Percentiles rank a stretch among this genome's conserved stretches.
Conservation (phyloP, 1,284 basidiomycete species). For the Marasmius sp. region DNA sequence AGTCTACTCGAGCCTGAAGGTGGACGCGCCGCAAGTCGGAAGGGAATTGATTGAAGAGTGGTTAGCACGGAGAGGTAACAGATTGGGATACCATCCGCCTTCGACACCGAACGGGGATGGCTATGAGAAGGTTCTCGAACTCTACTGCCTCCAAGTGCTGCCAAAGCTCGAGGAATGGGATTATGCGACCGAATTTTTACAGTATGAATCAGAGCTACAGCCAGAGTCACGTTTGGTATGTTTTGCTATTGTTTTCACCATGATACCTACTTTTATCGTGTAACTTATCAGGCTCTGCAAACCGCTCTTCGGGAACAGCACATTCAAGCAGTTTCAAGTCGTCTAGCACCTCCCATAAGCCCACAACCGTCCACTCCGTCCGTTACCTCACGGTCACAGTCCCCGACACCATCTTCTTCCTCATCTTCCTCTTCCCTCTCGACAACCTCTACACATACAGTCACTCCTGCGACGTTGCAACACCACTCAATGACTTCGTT, state of each 20-base stretch:
- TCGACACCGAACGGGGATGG: conserved; percentile 39
- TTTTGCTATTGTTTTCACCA: conserved; percentile 12
- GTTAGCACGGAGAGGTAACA: conserved; percentile 53
- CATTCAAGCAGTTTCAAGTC: conserved; percentile 3
- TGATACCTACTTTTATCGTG: neutral
- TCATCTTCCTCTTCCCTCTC: conserved; percentile 59
- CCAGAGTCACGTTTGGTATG: conserved; percentile 52
- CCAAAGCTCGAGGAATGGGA: conserved; percentile 76
- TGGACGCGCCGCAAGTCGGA: conserved; percentile 59
- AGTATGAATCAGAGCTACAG: conserved; percentile 67
- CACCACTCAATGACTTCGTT: neutral
- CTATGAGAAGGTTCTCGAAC: conserved; percentile 71
- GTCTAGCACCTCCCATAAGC: conserved; percentile 18
- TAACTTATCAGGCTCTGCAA: conserved; percentile 39
- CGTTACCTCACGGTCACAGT: conserved; percentile 25
- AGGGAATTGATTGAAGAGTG: conserved; percentile 73
- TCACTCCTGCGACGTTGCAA: conserved; percentile 28
- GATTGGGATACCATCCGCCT: conserved; percentile 9
- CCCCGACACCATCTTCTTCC: conserved; percentile 46
- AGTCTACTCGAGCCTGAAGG: conserved; percentile 65
- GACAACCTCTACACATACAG: conserved; percentile 52
- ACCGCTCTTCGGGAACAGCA: conserved; percentile 32
- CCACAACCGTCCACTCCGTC: conserved; percentile 7
- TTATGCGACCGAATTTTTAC: conserved; percentile 70
- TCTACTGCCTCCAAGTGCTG: conserved; percentile 71